These are phyloP conservation scores for Phialophora macrospora DNA, from an alignment of 2,329 filamentous ascomycete genomes.

Conservation along the genomic window DNA sequence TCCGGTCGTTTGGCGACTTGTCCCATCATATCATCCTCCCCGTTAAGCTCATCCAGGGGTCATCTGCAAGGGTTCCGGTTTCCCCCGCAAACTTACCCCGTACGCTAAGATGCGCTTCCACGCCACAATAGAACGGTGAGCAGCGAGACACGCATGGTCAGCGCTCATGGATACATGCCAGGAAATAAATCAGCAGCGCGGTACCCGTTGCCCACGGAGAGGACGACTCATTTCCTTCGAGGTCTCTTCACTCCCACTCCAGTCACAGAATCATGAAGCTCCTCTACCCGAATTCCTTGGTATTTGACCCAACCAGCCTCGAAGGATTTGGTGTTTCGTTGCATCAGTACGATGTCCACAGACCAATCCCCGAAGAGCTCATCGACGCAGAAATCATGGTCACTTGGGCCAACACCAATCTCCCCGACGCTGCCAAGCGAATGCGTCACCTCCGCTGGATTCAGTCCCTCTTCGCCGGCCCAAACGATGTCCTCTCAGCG, in stretches of 20 bases:
- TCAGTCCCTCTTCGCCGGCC: constrained; percentile 68
- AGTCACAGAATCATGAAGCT: constrained; percentile 56
- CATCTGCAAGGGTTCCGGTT: constrained; percentile 4
- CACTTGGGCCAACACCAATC: constrained; percentile 67
- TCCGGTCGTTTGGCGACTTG: neutral
- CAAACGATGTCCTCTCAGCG: constrained; percentile 67
- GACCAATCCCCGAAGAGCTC: constrained; percentile 61
- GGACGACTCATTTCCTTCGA: neutral
- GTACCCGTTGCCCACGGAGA: neutral
- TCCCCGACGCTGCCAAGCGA: constrained; percentile 61
- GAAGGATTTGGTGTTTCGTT: constrained; percentile 63
- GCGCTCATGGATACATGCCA: neutral
- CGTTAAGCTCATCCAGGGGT: neutral
- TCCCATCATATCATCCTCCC: neutral
- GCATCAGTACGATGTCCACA: constrained; percentile 63
- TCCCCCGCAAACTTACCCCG: constrained; percentile 2
- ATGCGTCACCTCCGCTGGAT: constrained; percentile 67
- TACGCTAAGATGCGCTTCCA: neutral
- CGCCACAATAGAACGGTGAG: neutral
- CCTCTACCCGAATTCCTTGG: constrained; percentile 67
- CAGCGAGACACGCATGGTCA: neutral
- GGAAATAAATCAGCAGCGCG: neutral
- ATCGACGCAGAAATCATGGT: constrained; percentile 65
- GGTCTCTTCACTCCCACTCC: neutral
- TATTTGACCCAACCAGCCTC: constrained; percentile 60